Percentiles rank a stretch among this genome's conserved stretches.
Evolutionary conservation across 768 basidiomycete genomes (phyloP).

Genomic region (Phanerodontia chrysosporium): DNA sequence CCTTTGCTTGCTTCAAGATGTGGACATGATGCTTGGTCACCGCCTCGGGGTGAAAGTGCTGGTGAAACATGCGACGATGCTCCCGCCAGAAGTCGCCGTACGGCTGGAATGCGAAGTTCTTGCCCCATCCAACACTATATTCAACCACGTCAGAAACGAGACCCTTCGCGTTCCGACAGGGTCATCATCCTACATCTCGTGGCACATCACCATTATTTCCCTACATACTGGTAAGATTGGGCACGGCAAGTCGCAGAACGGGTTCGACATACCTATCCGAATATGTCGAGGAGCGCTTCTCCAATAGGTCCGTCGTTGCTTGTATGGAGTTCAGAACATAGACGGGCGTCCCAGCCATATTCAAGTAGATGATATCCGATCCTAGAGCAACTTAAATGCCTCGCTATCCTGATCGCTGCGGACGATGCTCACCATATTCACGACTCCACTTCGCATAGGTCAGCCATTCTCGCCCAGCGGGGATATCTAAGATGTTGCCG

Average conservation of each 20-base stretch:
- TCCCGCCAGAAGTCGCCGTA: slow-evolving; percentile 7
- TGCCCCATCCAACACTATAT: slow-evolving; percentile 4
- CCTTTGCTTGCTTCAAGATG: background rate
- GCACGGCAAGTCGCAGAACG: background rate
- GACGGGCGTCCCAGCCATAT: background rate
- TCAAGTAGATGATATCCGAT: background rate
- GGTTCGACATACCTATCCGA: background rate
- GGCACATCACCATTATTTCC: background rate
- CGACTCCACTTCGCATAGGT: slow-evolving; percentile 18
- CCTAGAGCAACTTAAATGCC: background rate
- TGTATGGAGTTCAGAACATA: background rate
- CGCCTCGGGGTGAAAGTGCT: background rate
- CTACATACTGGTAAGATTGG: background rate
- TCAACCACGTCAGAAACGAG: background rate
- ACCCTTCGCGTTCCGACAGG: background rate
- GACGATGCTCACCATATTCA: slow-evolving; percentile 11
- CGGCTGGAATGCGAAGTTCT: slow-evolving; percentile 5
- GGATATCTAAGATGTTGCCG: slow-evolving; percentile 21
- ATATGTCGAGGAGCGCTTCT: slow-evolving; percentile 3
- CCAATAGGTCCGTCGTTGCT: background rate
- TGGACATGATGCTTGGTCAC: background rate
- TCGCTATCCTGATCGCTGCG: background rate
- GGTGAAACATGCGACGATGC: slow-evolving; percentile 3
- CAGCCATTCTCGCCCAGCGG: slow-evolving; percentile 9
- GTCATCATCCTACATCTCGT: background rate